phyloP scores from a whole-genome alignment of 495 filamentous ascomycete genomes.

The Tuber borchii region DNA sequence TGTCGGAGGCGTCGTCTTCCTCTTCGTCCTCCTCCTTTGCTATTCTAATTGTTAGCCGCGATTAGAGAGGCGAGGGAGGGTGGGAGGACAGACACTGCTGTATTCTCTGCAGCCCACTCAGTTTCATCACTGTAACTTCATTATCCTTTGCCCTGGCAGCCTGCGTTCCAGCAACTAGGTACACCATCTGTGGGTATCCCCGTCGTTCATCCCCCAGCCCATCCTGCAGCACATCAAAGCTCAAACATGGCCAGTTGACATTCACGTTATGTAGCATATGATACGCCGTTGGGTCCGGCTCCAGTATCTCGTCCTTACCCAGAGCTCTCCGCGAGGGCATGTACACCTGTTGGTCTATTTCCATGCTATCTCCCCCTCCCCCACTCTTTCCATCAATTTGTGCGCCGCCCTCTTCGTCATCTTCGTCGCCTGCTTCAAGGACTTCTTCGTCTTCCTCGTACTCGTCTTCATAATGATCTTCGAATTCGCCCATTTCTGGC shows the following conservation, averaged over 20 bases:
- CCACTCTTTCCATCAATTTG: conserved; percentile 24
- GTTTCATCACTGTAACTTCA: conserved; percentile 87
- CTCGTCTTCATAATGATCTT: conserved; percentile 94
- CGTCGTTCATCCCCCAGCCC: conserved; percentile 82
- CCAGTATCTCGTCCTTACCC: conserved; percentile 77
- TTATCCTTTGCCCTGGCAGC: conserved; percentile 83
- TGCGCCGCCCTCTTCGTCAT: conserved; percentile 84
- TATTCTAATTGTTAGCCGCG: conserved; percentile 42
- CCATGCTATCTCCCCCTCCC: conserved; percentile 69
- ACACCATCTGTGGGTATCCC: conserved; percentile 85
- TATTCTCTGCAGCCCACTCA: conserved; percentile 83
- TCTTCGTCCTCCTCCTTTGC: conserved; percentile 59
- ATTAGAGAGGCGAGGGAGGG: neutral
- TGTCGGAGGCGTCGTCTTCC: conserved; percentile 67
- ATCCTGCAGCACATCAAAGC: conserved; percentile 87
- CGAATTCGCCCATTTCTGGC: conserved; percentile 74
- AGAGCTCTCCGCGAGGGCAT: conserved; percentile 85
- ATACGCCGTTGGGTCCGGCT: conserved; percentile 85
- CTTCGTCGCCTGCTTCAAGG: conserved; percentile 67
- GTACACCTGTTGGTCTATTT: conserved; percentile 84
- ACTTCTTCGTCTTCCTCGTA: conserved; percentile 93
- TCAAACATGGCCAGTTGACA: conserved; percentile 91
- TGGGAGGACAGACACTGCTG: conserved; percentile 48
- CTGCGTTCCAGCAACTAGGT: conserved; percentile 89
- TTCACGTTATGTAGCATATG: conserved; percentile 91